Evolutionary conservation across 2,329 filamentous ascomycete species (phyloP).

Genomic region (Aspergillus pseudotamarii): DNA sequence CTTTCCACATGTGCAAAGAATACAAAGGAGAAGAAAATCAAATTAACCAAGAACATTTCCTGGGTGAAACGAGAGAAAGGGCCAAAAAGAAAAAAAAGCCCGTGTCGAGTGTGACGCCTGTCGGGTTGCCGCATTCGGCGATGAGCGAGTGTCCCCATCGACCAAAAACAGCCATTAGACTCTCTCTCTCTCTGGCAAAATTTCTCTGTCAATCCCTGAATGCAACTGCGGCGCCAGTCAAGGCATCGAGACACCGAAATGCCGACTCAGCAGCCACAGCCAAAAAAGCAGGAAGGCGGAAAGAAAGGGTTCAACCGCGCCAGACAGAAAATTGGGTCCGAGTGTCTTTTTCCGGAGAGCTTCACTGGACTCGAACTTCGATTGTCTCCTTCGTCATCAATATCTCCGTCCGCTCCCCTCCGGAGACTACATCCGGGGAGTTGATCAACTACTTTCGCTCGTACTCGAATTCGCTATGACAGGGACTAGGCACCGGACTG

Average conservation of each 20-base stretch:
- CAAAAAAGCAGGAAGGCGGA: not conserved
- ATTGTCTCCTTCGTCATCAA: not conserved
- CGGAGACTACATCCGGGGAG: not conserved
- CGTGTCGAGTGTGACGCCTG: not conserved
- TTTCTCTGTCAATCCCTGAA: not conserved
- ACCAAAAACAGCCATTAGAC: slow-evolving; percentile 3
- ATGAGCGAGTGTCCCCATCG: not conserved
- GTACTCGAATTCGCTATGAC: slow-evolving; percentile 14
- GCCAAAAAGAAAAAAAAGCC: not conserved
- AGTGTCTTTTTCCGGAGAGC: slow-evolving; percentile 5
- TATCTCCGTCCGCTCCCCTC: not conserved
- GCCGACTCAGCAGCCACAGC: not conserved
- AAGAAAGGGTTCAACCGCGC: not conserved
- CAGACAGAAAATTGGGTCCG: slow-evolving; percentile 3
- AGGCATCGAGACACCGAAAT: not conserved
- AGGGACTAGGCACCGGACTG: slow-evolving; percentile 3
- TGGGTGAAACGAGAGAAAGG: not conserved
- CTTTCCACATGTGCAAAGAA: not conserved
- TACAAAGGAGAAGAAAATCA: not conserved
- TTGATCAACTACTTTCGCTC: not conserved
- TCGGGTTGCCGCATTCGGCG: slow-evolving; percentile 10
- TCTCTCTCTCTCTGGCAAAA: not conserved
- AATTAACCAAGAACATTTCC: not conserved
- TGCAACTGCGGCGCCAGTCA: not conserved
- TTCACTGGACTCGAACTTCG: not conserved